These are phyloP conservation scores for Eurotiales sp. DNA, from an alignment of 2,329 filamentous ascomycete species.

Conservation along the genomic window DNA sequence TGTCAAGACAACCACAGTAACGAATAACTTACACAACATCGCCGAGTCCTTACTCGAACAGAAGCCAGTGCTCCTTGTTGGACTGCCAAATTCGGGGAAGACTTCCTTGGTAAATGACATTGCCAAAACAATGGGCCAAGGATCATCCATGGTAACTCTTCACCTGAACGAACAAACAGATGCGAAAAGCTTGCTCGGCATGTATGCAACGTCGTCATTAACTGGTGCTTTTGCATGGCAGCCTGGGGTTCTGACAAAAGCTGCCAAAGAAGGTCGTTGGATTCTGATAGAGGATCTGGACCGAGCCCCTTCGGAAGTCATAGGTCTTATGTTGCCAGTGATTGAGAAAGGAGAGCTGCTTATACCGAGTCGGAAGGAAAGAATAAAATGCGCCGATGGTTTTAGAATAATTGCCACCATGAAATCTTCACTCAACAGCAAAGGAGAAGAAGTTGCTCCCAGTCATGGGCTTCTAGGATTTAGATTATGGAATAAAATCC, in stretches of 20 bases:
- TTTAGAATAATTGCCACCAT: conserved; percentile 93
- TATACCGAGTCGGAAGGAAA: conserved; percentile 84
- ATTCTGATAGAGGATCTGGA: conserved; percentile 96
- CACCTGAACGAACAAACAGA: conserved; percentile 98
- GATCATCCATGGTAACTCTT: conserved; percentile 81
- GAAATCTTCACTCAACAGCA: conserved; percentile 62
- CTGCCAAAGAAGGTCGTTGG: conserved; percentile 91
- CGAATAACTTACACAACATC: conserved; percentile 66
- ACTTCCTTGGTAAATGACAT: conserved; percentile 80
- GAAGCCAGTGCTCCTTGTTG: conserved; percentile 75
- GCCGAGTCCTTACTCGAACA: conserved; percentile 63
- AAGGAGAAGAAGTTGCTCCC: conserved; percentile 68
- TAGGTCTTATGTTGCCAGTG: conserved; percentile 86
- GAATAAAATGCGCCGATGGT: conserved; percentile 72
- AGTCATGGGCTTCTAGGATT: conserved; percentile 69
- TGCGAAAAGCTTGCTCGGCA: conserved; percentile 89
- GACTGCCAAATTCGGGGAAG: conserved; percentile 83
- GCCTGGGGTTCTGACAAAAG: conserved; percentile 87
- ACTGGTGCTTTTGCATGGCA: conserved; percentile 91
- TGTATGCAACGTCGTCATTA: conserved; percentile 84
- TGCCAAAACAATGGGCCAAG: conserved; percentile 73
- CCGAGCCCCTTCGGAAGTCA: conserved; percentile 87
- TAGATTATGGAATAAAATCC: conserved; percentile 80
- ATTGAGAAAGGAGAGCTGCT: conserved; percentile 89
- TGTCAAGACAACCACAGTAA: conserved; percentile 69